Evolutionary conservation across 306 rosid genomes (phyloP).

Genomic region (Senna siamea): DNA sequence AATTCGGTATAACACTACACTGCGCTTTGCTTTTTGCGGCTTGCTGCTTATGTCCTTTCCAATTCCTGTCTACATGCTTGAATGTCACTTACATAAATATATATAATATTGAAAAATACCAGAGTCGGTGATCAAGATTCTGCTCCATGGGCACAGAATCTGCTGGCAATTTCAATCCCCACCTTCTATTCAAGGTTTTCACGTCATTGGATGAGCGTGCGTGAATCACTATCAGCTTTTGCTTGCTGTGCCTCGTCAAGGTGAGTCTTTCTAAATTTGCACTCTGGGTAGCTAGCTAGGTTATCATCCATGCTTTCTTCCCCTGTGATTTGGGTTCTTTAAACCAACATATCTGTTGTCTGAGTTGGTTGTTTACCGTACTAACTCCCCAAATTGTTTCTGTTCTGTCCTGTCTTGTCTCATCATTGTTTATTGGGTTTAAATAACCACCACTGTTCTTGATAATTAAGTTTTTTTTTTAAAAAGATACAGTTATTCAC

Average conservation of each 20-base stretch:
- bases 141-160: slow-evolving; percentile 9
- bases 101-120: too few species aligned
- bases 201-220: slow-evolving; percentile 34
- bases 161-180: slow-evolving; percentile 33
- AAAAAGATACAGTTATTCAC: too few species aligned
- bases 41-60: background rate
- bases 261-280: slow-evolving; percentile 29
- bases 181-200: slow-evolving; percentile 13
- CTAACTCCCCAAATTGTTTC: background rate
- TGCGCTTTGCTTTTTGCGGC: too few species aligned
- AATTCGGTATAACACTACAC: background rate
- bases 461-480: slow-evolving; percentile 9
- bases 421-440: slow-evolving; percentile 3
- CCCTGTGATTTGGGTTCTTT: slow-evolving; percentile 3
- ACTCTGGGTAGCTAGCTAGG: background rate
- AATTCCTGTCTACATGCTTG: background rate
- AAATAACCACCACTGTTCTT: slow-evolving; percentile 7
- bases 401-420: slow-evolving; percentile 14
- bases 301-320: background rate
- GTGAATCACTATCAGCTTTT: slow-evolving; percentile 13
- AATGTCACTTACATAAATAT: too few species aligned
- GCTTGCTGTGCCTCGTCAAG: slow-evolving; percentile 46
- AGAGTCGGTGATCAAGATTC: slow-evolving; percentile 46
- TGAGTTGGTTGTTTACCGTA: slow-evolving; percentile 21
- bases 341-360: background rate